Base-by-base conservation (phyloP, 441 rosid species). In the Geranium incanum region DNA sequence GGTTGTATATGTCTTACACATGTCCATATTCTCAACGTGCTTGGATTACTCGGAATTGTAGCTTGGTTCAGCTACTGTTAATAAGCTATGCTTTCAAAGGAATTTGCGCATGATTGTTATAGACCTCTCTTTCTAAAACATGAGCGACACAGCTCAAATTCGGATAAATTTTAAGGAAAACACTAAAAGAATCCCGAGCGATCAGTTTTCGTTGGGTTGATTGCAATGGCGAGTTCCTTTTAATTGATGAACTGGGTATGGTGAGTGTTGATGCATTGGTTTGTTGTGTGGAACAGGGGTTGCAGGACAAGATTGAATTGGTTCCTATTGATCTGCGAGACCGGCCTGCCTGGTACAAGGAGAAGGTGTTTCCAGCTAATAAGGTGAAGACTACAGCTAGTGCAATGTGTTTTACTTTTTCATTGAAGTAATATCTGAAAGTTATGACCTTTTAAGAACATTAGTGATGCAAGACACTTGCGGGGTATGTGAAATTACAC, bases 271-370 rank as follows among this genome's bases (percentile, higher is more conserved):
- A 57, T 5, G 63, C 63, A 16, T 16, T 21, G 6, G 18, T 57
- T 15, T 57, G 63, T 57, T 16, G 23, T 57, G 28, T 57, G 63
- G 63, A 57, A 57, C 63, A 57, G 63, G 63, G 63, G 21, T 57
- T 57, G 83, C 93, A 85, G 77, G 90, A 90, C 18, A 73, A 84
- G 88, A 88, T 88, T 43, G 77, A 87, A 71, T 80, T 90, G 75
- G 95, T 88, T 80, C 90, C 96, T n/a, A 78, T 90, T 71, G 85
- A 90, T 83, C 77, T 90, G 75, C 74, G 82, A 65, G 77, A 88
- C 78, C 87, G 96, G 77, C 97, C 97, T 81, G 77, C 79, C 73
- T 88, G 97, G 97, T 92, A 85, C 82, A 89, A 85, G 79, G 96
- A 92, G 79, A 90, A 81, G 81, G 93, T 88, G 41, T 83, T 88